Conservation (phyloP, 331 rosid genomes). For the Dryas integrifolia region DNA sequence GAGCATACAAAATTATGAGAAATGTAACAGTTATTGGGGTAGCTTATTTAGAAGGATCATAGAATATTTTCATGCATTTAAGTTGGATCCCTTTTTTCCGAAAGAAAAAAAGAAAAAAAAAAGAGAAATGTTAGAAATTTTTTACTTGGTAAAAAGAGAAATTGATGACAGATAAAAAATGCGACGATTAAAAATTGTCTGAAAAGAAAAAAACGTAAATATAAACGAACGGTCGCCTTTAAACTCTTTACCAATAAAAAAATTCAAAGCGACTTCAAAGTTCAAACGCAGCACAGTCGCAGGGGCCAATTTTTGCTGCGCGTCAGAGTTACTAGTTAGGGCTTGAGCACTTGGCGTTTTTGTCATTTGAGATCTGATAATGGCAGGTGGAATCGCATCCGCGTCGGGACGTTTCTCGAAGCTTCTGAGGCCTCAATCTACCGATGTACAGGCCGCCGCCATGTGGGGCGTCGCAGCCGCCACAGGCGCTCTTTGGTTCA, state of each 20-base stretch:
- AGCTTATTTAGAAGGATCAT: too few relatives aligned
- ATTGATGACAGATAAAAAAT: too few relatives aligned
- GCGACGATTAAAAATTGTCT: too few relatives aligned
- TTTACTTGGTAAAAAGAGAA: too few relatives aligned
- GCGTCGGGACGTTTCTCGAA: slow-evolving; percentile 13
- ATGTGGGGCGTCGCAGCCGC: slow-evolving; percentile 65
- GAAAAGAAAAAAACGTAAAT: too few relatives aligned
- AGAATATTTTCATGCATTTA: too few relatives aligned
- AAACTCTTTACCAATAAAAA: neutral
- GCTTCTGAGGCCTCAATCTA: slow-evolving; percentile 28
- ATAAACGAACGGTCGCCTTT: neutral
- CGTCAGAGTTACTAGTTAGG: slow-evolving; percentile 3
- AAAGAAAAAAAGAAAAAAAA: too few relatives aligned
- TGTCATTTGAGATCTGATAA: slow-evolving; percentile 13
- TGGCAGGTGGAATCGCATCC: slow-evolving; percentile 29
- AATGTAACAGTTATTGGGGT: too few relatives aligned
- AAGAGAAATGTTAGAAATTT: too few relatives aligned
- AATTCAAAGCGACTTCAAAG: neutral
- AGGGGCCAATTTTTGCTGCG: neutral
- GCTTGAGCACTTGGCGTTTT: neutral
- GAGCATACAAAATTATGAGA: too few relatives aligned
- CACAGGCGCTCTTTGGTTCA: slow-evolving; percentile 57
- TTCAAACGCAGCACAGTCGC: neutral
- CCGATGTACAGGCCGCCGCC: slow-evolving; percentile 62
- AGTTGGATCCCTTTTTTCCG: too few relatives aligned